Percentiles rank a stretch among this genome's conserved stretches.
These are phyloP conservation scores for Phascolomyces articulosus DNA, from an alignment of 371 early-diverging fungal genomes.

Conservation along the genomic window DNA sequence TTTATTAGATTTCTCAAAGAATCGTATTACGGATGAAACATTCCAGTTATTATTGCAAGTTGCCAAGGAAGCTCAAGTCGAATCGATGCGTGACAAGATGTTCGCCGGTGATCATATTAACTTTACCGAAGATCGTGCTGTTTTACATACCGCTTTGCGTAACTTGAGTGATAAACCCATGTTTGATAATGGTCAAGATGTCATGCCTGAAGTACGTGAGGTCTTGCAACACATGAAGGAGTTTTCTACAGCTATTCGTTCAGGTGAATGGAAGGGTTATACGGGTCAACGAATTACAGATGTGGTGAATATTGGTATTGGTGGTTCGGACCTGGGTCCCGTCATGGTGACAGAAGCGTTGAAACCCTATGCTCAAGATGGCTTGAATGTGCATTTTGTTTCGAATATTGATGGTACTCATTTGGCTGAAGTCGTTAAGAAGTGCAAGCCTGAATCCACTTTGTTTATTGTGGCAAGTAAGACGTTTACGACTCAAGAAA, in stretches of 20 bases:
- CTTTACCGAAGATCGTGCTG: conserved; percentile 97
- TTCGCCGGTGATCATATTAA: conserved; percentile 97
- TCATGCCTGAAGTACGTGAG: conserved; percentile 92
- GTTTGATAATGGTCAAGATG: conserved; percentile 82
- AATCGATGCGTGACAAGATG: conserved; percentile 89
- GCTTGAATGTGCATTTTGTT: conserved; percentile 91
- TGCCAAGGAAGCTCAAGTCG: conserved; percentile 85
- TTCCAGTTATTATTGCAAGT: conserved; percentile 78
- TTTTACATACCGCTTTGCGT: conserved; percentile 96
- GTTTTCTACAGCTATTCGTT: conserved; percentile 83
- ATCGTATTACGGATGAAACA: conserved; percentile 83
- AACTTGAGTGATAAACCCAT: conserved; percentile 85
- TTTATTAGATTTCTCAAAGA: conserved; percentile 95
- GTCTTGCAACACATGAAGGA: conserved; percentile 94
- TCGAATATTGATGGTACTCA: conserved; percentile 99
- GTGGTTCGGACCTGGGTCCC: conserved; percentile 99
- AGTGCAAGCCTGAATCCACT: conserved; percentile 88
- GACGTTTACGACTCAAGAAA: conserved; percentile 99
- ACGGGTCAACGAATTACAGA: conserved; percentile 94
- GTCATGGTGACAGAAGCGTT: conserved; percentile 98
- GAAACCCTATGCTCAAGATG: conserved; percentile 84
- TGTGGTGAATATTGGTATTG: conserved; percentile 99
- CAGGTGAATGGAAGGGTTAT: conserved; percentile 93
- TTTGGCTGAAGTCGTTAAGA: conserved; percentile 88
- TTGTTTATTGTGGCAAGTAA: conserved; percentile 98